These are phyloP conservation scores for Bruguiera parviflora DNA, from an alignment of 345 rosid species.

Conservation along the genomic window DNA sequence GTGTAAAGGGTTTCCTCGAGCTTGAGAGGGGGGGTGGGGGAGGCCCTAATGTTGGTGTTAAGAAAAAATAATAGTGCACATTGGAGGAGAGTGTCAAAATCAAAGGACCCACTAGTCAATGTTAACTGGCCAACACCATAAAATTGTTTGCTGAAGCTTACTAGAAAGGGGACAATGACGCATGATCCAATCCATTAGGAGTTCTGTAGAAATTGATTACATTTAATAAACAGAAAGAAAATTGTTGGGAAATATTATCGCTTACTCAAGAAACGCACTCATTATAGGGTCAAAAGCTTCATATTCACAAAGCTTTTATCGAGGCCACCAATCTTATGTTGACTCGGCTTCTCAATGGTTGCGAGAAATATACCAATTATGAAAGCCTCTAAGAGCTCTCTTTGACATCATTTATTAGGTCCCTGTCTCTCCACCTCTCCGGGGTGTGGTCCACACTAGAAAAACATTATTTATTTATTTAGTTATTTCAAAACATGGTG, in stretches of 20 bases:
- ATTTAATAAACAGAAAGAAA: neutral
- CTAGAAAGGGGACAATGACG: constrained; percentile 5
- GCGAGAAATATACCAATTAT: neutral
- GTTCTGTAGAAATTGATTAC: neutral
- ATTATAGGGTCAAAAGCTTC: too few relatives aligned
- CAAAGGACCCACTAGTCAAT: constrained; percentile 23
- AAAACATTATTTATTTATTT: too few relatives aligned
- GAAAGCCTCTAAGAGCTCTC: neutral
- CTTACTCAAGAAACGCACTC: neutral
- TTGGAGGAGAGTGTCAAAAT: constrained; percentile 30
- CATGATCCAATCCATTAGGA: constrained; percentile 3
- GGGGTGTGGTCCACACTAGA: too few relatives aligned
- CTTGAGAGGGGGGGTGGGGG: constrained; percentile 9
- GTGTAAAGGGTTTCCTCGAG: constrained; percentile 10
- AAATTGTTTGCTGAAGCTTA: constrained; percentile 16
- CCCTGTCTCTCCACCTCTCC: too few relatives aligned
- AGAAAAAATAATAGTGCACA: constrained; percentile 17
- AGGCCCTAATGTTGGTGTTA: constrained; percentile 16
- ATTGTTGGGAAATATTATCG: neutral
- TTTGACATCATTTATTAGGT: neutral
- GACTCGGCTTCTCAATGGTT: neutral
- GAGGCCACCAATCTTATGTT: constrained; percentile 1
- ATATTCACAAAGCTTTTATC: neutral
- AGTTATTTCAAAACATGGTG: too few relatives aligned
- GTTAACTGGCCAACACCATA: constrained; percentile 15